Base-by-base conservation (phyloP, 1,139 yeast species). In the Hyphopichia fennica region DNA sequence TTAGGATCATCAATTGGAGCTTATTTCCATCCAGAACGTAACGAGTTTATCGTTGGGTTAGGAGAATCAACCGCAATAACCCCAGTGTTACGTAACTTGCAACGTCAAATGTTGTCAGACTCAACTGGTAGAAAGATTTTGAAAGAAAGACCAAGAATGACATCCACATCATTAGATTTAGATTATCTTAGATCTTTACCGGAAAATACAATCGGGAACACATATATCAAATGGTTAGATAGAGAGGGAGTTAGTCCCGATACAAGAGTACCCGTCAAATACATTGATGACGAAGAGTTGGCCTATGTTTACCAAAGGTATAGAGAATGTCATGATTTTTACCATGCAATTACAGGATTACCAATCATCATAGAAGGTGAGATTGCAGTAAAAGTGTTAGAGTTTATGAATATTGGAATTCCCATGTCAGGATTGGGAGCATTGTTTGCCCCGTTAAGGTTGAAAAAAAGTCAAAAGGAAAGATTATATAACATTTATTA, bases 361-460 rank as follows among this genome's bases (percentile, higher is more conserved):
- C 98, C 98, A 0, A 87, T 91, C 35, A 84, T 87, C 34, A 81
- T 95, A 52, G 99, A 93, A 57, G 99, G 99, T 15, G 99, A 93
- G 59, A 86, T 93, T 40, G 89, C 96, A 0, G 87, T 93, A 20
- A 93, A 93, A 63, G 87, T 91, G 22, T 82, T 95, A 53, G 99
- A 93, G 63, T 95, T 83, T 58, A 86, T 93, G 62, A 93, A 93
- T 60, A 79, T 93, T 46, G 96, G 96, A 2, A 80, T 95, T 38
- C 98, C 98, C 16, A 91, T 95, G 95, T 91, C 97, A 9, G 96
- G 96, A 0, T 65, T 95, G 41, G 96, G 96, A 0, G 95, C 96
- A 0, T 53, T 88, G 20, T 79, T 89, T 52, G 96, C 96, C 2
- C 97, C 97, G 1, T 75, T 87, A 56, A 63, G 81, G 35, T 72